Evolutionary conservation across 192 early-diverging fungal genomes (phyloP), one percentile per base, ranked within the genome.

Genomic region (Podila epigama): DNA sequence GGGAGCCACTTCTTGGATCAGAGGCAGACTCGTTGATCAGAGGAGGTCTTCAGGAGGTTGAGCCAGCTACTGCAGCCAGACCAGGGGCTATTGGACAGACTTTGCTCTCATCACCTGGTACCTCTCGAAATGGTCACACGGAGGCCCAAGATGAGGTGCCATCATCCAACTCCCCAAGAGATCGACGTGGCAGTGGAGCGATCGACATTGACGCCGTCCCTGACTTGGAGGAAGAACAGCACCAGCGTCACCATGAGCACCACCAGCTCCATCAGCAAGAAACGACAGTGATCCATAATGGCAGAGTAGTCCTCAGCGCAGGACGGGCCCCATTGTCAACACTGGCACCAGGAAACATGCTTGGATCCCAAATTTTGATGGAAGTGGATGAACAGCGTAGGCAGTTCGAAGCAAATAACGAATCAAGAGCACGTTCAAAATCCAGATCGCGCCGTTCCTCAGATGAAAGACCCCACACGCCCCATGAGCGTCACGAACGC

Each of bases 311-410:
- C 22, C 35, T 68, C 9, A 61, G 60, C 15, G 41, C 60, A 0
- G 65, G 72, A 8, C 4, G 54, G 4, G 72, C 65, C 4, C 72
- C 72, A 2, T 35, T 75, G 8, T 75, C 72, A 20, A 63, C 60
- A 18, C 9, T 75, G 5, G 37, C 65, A 0, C 72, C 72, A 1
- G 20, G 36, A 31, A 75, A 75, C 33, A 40, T 62, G 16, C 42
- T 75, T 10, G 72, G 72, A 41, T 75, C 72, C 18, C 52, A 75
- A 32, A 42, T 75, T 1, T 33, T 75, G 54, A 75, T 68, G 65
- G 44, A 68, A 22, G 72, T 75, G 31, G 72, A 75, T 58, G 52
- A 59, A 33, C 55, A 57, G 36, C n/a, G 41, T 37, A 29, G 41
- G 16, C n/a, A 73, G 31, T 18, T 25, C 6, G 16, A 58, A 9